Base-by-base conservation (phyloP, 2,329 filamentous ascomycete species). In the Ceratocystis destructans region DNA sequence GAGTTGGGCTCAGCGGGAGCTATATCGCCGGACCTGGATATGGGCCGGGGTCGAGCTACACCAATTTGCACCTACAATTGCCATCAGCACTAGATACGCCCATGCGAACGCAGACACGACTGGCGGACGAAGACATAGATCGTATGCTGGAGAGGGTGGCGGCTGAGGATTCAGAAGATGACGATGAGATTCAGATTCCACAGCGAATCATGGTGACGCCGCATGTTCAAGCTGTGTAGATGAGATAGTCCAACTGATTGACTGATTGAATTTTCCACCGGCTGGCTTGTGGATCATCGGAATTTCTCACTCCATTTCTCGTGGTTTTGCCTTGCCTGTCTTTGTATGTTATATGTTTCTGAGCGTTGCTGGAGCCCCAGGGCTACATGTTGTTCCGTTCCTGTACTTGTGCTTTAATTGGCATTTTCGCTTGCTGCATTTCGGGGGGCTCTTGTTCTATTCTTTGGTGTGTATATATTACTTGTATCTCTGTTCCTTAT, bases 71-170 rank as follows among this genome's bases (percentile, higher is more conserved):
- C 1, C 71, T 84, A 7, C 80, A 81, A 1, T 73, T 83, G 22
- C 79, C 82, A 0, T 77, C 77, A 4, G 81, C 80, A 0, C 73
- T 84, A 5, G 76, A 69, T 73, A 55, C 74, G 72, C 22, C 70
- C 73, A 6, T 72, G 5, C 74, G 77, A 70, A 71, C 77, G 67
- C 72, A 79, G 70, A 72, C 76, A n/a, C 72, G 74, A 3, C 70
- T 84, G 48, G 76, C 76, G 1, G 82, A 83, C 46, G 81, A 81
- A 53, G 82, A 85, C 48, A 82, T 85, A 66, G 82, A 85, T 67
- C 76, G 78, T 46, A 83, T 85, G 79, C 74, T 85, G 50, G 82
- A 84, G 66, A 77, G 77, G 45, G 80, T 77, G 1, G 79, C 77
- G 1, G 79, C 78, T 1, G 79, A 79, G 28, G 76, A 74, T 41